Conservation (phyloP, 2,329 filamentous ascomycete species). For the Phaeosphaeriaceae sp. region DNA sequence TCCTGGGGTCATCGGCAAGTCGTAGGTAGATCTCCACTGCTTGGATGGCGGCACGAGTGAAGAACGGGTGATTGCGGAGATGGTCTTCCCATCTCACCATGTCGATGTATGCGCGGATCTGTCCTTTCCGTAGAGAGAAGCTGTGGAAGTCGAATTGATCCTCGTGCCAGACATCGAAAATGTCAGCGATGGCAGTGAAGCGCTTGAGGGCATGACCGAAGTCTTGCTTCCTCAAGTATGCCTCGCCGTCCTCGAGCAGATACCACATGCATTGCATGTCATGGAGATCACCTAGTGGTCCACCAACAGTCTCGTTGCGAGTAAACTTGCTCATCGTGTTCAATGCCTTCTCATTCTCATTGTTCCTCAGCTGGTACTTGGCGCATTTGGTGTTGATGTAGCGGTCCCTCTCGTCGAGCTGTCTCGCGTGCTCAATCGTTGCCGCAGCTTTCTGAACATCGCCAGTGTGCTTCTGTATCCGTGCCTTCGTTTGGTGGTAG, state of each 20-base stretch:
- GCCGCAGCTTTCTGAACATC: constrained; percentile 81
- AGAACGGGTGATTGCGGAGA: constrained; percentile 92
- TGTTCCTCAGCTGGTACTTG: constrained; percentile 93
- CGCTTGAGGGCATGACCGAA: constrained; percentile 88
- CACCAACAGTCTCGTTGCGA: constrained; percentile 84
- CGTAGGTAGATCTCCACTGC: constrained; percentile 82
- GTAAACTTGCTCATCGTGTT: constrained; percentile 95
- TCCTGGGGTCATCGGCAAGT: constrained; percentile 77
- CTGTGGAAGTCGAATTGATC: constrained; percentile 99
- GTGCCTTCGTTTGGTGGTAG: constrained; percentile 92
- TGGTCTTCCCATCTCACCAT: constrained; percentile 97
- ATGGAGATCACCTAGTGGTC: constrained; percentile 86
- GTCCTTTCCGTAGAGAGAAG: constrained; percentile 95
- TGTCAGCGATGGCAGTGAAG: constrained; percentile 85
- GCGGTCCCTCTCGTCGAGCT: constrained; percentile 86
- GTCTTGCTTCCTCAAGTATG: constrained; percentile 83
- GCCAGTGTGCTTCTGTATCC: constrained; percentile 91
- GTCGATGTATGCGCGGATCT: constrained; percentile 92
- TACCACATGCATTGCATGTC: constrained; percentile 99
- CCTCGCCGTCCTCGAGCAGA: constrained; percentile 91
- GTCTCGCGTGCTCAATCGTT: constrained; percentile 86
- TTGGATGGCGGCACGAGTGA: constrained; percentile 80
- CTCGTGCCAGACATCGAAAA: constrained; percentile 97
- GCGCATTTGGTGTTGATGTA: constrained; percentile 99
- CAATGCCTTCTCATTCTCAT: constrained; percentile 85